Evolutionary conservation across 2,329 filamentous ascomycete species (phyloP), one percentile per base, ranked within the genome.

Genomic region (Alternaria sp.): DNA sequence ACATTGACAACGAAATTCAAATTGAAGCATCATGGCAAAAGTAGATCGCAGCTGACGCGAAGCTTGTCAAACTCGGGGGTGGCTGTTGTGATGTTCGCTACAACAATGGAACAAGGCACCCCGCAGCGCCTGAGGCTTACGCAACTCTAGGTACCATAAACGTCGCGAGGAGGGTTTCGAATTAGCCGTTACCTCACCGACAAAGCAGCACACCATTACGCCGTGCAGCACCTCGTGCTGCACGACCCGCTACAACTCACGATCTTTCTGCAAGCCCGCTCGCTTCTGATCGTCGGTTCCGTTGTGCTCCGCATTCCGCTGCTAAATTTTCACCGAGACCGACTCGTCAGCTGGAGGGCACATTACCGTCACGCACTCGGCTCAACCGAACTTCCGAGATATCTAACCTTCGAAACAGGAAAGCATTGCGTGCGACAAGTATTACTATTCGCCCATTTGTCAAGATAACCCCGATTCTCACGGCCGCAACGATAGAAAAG

Each of bases 341-440:
- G 63, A 60, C 55, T 63, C 61, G 67, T 70, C 64, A 67, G 61
- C 61, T 68, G 61, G 23, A 57, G 45, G 56, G 21, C 50, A 58
- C 57, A 60, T 56, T 41, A 60, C 45, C 20, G 50, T 26, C 54
- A 26, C 53, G n/a, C 47, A 55, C 21, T 58, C 65, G 65, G 64
- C 60, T 20, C 25, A 67, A 67, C 28, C 53, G 25, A 67, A 33
- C 44, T 15, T 61, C 64, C 64, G 64, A 57, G 18, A 30, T 20
- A 41, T 44, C 46, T 20, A n/a, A 43, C 44, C 28, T 21, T 47
- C 23, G 26, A 25, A 59, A 33, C 26, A 44, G 44, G 41, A 28
- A 21, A 28, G 49, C 30, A 43, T 56, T 54, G 59, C 60, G 54
- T 55, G 30, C 66, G 59, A 69, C 57, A 54, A n/a, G 45, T 26